A percentile compares a stretch with the other conserved stretches of the same genome.
Evolutionary conservation across 139 green algal genomes (phyloP).

Genomic region (Picochlorum sp.): DNA sequence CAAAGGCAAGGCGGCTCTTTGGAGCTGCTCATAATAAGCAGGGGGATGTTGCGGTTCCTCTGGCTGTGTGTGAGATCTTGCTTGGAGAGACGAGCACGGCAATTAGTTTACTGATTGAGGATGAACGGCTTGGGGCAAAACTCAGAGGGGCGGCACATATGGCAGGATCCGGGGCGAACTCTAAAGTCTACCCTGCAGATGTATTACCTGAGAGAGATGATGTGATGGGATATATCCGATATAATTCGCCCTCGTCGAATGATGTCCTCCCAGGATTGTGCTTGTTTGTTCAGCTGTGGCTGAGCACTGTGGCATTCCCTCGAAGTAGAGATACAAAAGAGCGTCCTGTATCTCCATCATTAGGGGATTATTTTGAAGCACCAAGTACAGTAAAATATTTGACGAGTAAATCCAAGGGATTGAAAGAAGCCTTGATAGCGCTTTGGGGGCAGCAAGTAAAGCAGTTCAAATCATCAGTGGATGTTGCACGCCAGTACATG

Average conservation of each 20-base stretch:
- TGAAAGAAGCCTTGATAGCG: not conserved
- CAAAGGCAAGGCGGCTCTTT: slow-evolving; percentile 17
- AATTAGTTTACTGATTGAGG: slow-evolving; percentile 14
- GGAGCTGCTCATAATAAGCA: not conserved
- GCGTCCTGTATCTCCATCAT: slow-evolving; percentile 8
- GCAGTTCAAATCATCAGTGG: too few relatives aligned
- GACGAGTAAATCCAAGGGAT: not conserved
- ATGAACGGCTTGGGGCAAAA: slow-evolving; percentile 16
- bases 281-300: slow-evolving; percentile 33
- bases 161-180: not conserved
- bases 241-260: slow-evolving; percentile 21
- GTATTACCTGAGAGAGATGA: slow-evolving; percentile 13
- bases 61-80: slow-evolving; percentile 28
- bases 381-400: not conserved
- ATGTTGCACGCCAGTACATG: not conserved
- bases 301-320: slow-evolving; percentile 29
- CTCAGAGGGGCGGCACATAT: not conserved
- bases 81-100: slow-evolving; percentile 23
- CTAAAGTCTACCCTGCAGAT: not conserved
- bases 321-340: slow-evolving; percentile 35
- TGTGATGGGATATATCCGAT: slow-evolving; percentile 34
- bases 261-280: slow-evolving; percentile 51
- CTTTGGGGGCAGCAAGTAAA: too few relatives aligned
- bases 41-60: slow-evolving; percentile 15
- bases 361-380: slow-evolving; percentile 50